Base-by-base conservation (phyloP, 2,329 filamentous ascomycete species). In the Cytospora schulzeri region DNA sequence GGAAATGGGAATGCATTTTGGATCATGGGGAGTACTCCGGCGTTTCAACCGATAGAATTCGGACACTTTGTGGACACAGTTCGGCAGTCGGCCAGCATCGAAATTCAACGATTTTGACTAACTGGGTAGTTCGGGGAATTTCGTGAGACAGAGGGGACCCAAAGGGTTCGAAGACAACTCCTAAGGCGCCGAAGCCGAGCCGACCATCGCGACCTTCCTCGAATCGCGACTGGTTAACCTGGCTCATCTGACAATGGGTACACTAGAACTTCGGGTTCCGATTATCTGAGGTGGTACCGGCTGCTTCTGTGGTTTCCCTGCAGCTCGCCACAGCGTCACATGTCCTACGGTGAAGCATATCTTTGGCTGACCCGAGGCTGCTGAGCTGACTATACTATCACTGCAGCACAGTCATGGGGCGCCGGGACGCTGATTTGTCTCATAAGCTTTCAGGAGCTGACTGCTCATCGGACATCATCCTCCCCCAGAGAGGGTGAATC, bases 101-200 rank as follows among this genome's bases (percentile, higher is more conserved):
- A 48, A 48, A n/a, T 22, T 22, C n/a, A 24, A 41, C 45, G n/a
- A 24, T 12, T 14, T 4, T 12, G 5, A 48, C 45, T 22, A 12
- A 24, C 24, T 24, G 24, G 45, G 45, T 48, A 48, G 45, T 48
- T 48, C 45, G 45, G 45, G 22, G 9, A 5, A 9, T 22, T 24
- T 48, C 11, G n/a, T 48, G 45, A 48, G 11, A 14, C 45, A n/a
- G 33, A 28, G 35, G n/a, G 41, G 28, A 33, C 55, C 55, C 35
- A 35, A 56, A 15, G 19, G 17, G 29, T n/a, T 31, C 48, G 12
- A 41, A 41, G 38, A 41, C 51, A 61, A 24, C 28, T 56, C 24
- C 33, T 28, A 55, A 45, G 38, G 52, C n/a, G 38, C 60, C 60
- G 41, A 51, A 60, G 57, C 57, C 29, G 22, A 28, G 50, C 29